Conservation (phyloP, 2,329 filamentous ascomycete species). For the Ophiostoma piceae region DNA sequence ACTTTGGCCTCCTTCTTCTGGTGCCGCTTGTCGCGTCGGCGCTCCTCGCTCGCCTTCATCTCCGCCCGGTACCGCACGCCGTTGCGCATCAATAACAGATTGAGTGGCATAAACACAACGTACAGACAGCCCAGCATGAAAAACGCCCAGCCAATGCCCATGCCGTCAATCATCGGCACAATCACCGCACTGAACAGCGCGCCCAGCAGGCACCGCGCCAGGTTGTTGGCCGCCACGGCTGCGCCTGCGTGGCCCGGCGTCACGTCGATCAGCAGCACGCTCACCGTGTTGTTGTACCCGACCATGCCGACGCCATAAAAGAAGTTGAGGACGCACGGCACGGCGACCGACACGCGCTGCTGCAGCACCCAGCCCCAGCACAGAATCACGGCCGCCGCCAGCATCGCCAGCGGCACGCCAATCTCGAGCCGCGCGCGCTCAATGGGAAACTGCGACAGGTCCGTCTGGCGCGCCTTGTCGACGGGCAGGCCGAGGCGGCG, state of each 20-base stretch:
- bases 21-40: constrained; percentile 10
- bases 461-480: constrained; percentile 47
- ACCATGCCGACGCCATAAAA: constrained; percentile 47
- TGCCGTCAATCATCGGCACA: constrained; percentile 43
- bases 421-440: constrained; percentile 47
- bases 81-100: constrained; percentile 40
- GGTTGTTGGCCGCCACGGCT: constrained; percentile 52
- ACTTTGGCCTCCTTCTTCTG: not conserved
- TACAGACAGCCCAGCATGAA: constrained; percentile 44
- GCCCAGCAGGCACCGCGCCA: constrained; percentile 51
- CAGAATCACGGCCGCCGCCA: constrained; percentile 45
- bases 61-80: constrained; percentile 42
- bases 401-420: constrained; percentile 46
- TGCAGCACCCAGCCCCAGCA: constrained; percentile 51
- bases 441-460: constrained; percentile 46
- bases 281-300: constrained; percentile 50
- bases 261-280: constrained; percentile 52
- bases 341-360: constrained; percentile 41
- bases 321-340: constrained; percentile 44
- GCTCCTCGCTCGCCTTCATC: constrained; percentile 12
- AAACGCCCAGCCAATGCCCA: constrained; percentile 45
- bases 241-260: constrained; percentile 49
- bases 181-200: constrained; percentile 50
- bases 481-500: constrained; percentile 47
- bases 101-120: constrained; percentile 37